Conservation (phyloP, 1,139 yeast genomes). For the Suhomyces anneliseae region DNA sequence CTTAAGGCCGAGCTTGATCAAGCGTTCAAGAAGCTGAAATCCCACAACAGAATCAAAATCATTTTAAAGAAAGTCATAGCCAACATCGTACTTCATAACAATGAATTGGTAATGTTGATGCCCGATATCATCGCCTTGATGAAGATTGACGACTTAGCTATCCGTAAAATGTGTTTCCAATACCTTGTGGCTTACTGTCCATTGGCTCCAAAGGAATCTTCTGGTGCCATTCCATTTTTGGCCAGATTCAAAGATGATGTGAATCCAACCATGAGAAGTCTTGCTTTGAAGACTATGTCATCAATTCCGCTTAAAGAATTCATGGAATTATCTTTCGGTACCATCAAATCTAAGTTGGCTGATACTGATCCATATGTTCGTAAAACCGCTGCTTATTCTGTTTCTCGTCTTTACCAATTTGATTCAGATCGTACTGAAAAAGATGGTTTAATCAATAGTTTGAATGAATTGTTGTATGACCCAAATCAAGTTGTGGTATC, state of each 20-base stretch:
- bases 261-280: slow-evolving; percentile 35
- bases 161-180: slow-evolving; percentile 65
- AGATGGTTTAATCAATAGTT: slow-evolving; percentile 48
- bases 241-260: slow-evolving; percentile 47
- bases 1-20: slow-evolving; percentile 55
- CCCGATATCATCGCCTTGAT: slow-evolving; percentile 67
- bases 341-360: slow-evolving; percentile 34
- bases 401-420: slow-evolving; percentile 65
- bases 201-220: slow-evolving; percentile 51
- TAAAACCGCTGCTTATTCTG: slow-evolving; percentile 67
- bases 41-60: slow-evolving; percentile 49
- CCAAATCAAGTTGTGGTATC: slow-evolving; percentile 66
- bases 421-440: slow-evolving; percentile 49
- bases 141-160: slow-evolving; percentile 65
- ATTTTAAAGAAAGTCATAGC: slow-evolving; percentile 78
- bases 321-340: slow-evolving; percentile 32
- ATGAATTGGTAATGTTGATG: slow-evolving; percentile 67
- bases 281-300: slow-evolving; percentile 67
- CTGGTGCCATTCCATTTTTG: slow-evolving; percentile 57
- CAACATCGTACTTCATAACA: slow-evolving; percentile 79
- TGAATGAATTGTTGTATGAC: slow-evolving; percentile 60
- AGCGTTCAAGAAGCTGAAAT: slow-evolving; percentile 55
- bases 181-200: slow-evolving; percentile 63
- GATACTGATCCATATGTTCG: slow-evolving; percentile 64
- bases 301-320: slow-evolving; percentile 58